phyloP scores from a whole-genome alignment of 1,139 yeast genomes.

The Yamadazyma sp. region DNA sequence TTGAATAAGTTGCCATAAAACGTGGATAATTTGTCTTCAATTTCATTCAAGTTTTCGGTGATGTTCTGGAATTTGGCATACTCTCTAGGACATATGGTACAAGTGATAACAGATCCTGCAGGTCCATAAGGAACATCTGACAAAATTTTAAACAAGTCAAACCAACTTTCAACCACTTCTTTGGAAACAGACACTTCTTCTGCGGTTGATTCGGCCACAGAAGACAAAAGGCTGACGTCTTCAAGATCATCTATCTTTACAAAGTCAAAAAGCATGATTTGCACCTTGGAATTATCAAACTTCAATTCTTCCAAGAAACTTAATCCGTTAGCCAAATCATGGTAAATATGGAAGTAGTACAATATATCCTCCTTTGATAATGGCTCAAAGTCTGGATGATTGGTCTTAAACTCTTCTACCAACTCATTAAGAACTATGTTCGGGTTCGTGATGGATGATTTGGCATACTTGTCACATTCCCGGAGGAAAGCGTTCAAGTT shows the following conservation, averaged over 20 bases:
- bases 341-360: constrained; percentile 28
- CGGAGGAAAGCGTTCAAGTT: constrained; percentile 27
- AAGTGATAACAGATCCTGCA: constrained; percentile 22
- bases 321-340: constrained; percentile 31
- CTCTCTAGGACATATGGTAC: constrained; percentile 34
- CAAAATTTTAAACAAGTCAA: constrained; percentile 29
- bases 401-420: constrained; percentile 21
- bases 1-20: constrained; percentile 16
- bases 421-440: constrained; percentile 17
- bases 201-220: constrained; percentile 18
- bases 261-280: constrained; percentile 22
- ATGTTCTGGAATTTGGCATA: constrained; percentile 18
- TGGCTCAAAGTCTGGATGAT: constrained; percentile 21
- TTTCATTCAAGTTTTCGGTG: constrained; percentile 13
- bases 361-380: constrained; percentile 30
- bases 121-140: constrained; percentile 30
- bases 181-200: constrained; percentile 16
- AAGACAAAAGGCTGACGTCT: constrained; percentile 12
- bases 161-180: constrained; percentile 31
- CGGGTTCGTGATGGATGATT: constrained; percentile 19
- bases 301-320: constrained; percentile 31
- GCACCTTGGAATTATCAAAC: constrained; percentile 26
- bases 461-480: constrained; percentile 22
- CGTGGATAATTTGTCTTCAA: constrained; percentile 17
- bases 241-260: constrained; percentile 13